Evolutionary conservation across 2,329 filamentous ascomycete genomes (phyloP).

Genomic region (Fusarium protoensiforme): DNA sequence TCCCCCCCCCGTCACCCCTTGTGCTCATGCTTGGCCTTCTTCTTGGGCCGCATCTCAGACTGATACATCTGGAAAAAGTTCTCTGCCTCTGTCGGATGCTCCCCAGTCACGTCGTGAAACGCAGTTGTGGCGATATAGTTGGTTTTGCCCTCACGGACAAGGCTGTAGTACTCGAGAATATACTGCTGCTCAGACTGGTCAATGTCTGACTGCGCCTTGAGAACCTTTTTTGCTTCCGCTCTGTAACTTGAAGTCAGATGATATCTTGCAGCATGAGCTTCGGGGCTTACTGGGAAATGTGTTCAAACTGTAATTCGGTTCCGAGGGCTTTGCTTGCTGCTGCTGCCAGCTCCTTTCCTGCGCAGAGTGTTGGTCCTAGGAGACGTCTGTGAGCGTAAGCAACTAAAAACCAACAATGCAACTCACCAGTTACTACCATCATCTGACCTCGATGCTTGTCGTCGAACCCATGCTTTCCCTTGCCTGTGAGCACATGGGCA

Average conservation of each 20-base stretch:
- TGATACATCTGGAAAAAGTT: constrained; percentile 25
- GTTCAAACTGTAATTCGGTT: constrained; percentile 43
- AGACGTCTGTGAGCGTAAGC: background rate
- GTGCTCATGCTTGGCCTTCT: constrained; percentile 21
- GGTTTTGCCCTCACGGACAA: constrained; percentile 14
- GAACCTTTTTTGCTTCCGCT: constrained; percentile 9
- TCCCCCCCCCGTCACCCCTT: background rate
- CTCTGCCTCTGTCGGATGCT: constrained; percentile 7
- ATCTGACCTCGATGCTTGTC: constrained; percentile 13
- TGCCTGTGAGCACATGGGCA: constrained; percentile 16
- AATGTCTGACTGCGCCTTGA: constrained; percentile 5
- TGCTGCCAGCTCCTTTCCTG: constrained; percentile 58
- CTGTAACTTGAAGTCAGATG: background rate
- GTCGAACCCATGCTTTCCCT: constrained; percentile 20
- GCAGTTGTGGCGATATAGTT: constrained; percentile 10
- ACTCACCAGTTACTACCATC: constrained; percentile 15
- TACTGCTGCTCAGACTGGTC: constrained; percentile 10
- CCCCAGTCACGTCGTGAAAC: constrained; percentile 6
- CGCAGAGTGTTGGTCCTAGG: constrained; percentile 57
- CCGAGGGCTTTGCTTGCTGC: constrained; percentile 58
- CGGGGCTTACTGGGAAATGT: constrained; percentile 26
- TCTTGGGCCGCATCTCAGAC: constrained; percentile 9
- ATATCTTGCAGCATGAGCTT: too few species aligned
- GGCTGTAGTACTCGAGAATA: constrained; percentile 17
- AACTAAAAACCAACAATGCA: accelerated